Base-by-base conservation (phyloP, 805 yeast species). In the Blastobotrys terrestris region DNA sequence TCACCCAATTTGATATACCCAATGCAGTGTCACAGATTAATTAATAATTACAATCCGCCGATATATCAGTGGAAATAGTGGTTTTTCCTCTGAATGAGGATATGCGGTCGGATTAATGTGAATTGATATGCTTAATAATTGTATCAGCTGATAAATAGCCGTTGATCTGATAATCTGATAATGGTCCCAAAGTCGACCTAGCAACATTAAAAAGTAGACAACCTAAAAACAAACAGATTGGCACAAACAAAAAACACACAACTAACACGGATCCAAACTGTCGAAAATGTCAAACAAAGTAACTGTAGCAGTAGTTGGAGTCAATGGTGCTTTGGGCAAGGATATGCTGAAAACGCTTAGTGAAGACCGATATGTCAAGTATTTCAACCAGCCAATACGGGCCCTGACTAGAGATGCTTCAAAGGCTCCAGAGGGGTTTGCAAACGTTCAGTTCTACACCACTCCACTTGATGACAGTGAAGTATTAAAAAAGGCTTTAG, bases 381-480 rank as follows among this genome's bases (percentile, higher is more conserved):
- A 77, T 55, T 65, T 72, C 57, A 48, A 67, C 0, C 68, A 70
- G 40, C 87, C 87, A 26, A 65, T 83, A 52, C 73, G 72, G 55
- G 80, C 78, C 0, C 56, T 81, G 52, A 73, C 85, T 31, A 70
- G 82, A 60, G 72, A 73, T 55, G 61, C 68, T 2, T 63, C 72
- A 7, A 70, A 68, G 39, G 58, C 60, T 48, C 51, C 58, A 1
- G 55, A 60, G 47, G 35, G 35, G 11, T 73, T 69, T 3, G 50
- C 47, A 44, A 31, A 50, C 31, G 44, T 49, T 43, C 22, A 49
- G 47, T 45, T 46, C 49, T 39, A 44, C 50, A 42, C 50, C 20
- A 56, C 55, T 16, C 19, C 16, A n/a, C 39, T 50, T 19, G 55
- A 51, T 6, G 58, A 56, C 40, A 53, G 39, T 7, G 57, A 46